Conservation (phyloP, 2,329 filamentous ascomycete genomes). For the Mycosphaerella sp. region DNA sequence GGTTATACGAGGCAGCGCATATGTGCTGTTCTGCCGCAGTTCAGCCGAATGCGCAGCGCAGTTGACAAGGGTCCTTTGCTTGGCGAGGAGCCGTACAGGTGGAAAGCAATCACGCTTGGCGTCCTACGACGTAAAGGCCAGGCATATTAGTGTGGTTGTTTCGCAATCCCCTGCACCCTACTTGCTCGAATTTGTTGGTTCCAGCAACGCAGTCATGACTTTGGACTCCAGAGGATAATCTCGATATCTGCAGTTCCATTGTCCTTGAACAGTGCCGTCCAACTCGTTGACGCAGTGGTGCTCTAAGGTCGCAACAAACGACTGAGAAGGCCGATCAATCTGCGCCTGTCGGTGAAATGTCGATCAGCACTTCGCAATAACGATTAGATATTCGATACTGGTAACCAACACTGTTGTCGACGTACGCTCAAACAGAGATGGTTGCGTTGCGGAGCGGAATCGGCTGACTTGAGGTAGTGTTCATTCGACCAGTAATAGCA, state of each 20-base stretch:
- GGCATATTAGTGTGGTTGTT: too few species aligned
- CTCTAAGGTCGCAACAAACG: slow-evolving; percentile 27
- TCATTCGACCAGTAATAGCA: background rate
- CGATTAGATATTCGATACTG: slow-evolving; percentile 16
- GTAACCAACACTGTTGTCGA: slow-evolving; percentile 17
- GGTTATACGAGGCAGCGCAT: too few species aligned
- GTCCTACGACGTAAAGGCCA: too few species aligned
- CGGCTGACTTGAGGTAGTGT: background rate
- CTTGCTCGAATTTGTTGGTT: slow-evolving; percentile 16
- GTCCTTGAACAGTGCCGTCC: slow-evolving; percentile 16
- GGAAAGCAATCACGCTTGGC: too few species aligned
- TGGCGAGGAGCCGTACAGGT: background rate
- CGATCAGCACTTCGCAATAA: slow-evolving; percentile 21
- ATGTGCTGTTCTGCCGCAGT: background rate
- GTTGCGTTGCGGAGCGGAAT: slow-evolving; percentile 13
- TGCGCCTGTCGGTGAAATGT: slow-evolving; percentile 11
- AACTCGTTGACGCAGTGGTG: slow-evolving; percentile 23
- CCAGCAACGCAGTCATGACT: slow-evolving; percentile 13
- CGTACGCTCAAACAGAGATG: slow-evolving; percentile 26
- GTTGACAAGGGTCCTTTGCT: background rate
- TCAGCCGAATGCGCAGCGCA: background rate
- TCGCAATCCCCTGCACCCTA: background rate
- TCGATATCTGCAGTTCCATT: slow-evolving; percentile 15
- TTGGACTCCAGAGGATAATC: slow-evolving; percentile 18
- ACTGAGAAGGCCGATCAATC: slow-evolving; percentile 16